Evolutionary conservation across 2,329 filamentous ascomycete genomes (phyloP).

Genomic region (Aspergillus brasiliensis): DNA sequence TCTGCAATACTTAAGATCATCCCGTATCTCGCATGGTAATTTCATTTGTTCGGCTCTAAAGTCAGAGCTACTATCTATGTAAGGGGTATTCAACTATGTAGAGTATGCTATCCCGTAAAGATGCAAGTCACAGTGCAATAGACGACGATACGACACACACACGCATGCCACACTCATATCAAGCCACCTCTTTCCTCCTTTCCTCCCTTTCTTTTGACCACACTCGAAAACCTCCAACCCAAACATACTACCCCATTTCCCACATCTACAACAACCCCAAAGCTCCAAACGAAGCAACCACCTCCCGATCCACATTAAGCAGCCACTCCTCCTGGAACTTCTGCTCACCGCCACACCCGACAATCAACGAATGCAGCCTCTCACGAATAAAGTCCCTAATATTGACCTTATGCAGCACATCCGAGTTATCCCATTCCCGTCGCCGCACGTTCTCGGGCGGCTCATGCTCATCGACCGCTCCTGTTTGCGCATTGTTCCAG

Average conservation of each 20-base stretch:
- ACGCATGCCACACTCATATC: neutral
- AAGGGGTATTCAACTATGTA: slow-evolving; percentile 25
- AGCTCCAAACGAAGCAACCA: slow-evolving; percentile 43
- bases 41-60: neutral
- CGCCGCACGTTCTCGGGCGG: slow-evolving; percentile 46
- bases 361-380: slow-evolving; percentile 42
- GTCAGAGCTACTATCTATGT: slow-evolving; percentile 5
- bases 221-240: neutral
- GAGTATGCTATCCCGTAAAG: neutral
- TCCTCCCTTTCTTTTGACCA: too few relatives aligned
- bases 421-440: slow-evolving; percentile 42
- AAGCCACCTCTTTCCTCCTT: too few relatives aligned
- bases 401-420: slow-evolving; percentile 48
- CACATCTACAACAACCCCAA: slow-evolving; percentile 35
- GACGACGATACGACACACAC: neutral
- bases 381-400: slow-evolving; percentile 49
- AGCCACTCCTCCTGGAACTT: slow-evolving; percentile 47
- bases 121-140: neutral
- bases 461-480: slow-evolving; percentile 37
- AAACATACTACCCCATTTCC: neutral
- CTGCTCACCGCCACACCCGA: slow-evolving; percentile 43
- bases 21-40: neutral
- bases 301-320: slow-evolving; percentile 47
- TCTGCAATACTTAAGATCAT: neutral
- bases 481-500: slow-evolving; percentile 39